A percentile compares a stretch with the other conserved stretches of the same genome.
Evolutionary conservation across 139 green algal genomes (phyloP).

Genomic region (Volvox africanus): DNA sequence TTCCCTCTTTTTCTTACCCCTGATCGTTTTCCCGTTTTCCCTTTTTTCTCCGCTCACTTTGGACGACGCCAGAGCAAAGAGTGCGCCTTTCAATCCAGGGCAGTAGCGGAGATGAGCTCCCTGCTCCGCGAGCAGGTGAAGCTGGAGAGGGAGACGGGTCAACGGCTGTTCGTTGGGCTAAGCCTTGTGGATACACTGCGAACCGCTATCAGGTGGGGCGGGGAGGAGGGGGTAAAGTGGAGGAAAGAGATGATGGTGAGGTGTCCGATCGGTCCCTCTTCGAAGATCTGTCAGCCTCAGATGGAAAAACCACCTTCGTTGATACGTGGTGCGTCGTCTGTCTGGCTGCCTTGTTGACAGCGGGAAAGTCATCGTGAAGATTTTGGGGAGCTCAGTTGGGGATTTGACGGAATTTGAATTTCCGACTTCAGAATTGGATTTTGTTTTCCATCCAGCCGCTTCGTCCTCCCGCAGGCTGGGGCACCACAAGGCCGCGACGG

Average conservation of each 20-base stretch:
- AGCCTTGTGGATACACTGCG: conserved; percentile 67
- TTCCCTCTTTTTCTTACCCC: not conserved
- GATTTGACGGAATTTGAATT: no score
- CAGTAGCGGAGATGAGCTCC: conserved; percentile 58
- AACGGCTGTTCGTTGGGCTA: conserved; percentile 75
- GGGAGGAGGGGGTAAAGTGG: no score
- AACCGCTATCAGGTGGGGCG: conserved; percentile 56
- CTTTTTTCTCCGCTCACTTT: not conserved
- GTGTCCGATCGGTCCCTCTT: no score
- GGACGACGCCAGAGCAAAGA: conserved; percentile 60
- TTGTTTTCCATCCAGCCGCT: no score
- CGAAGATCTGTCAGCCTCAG: no score
- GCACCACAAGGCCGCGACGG: conserved; percentile 58
- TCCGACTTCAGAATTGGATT: no score
- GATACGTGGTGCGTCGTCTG: no score
- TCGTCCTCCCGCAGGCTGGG: conserved; percentile 54
- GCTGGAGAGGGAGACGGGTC: conserved; percentile 76
- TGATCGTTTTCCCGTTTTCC: not conserved
- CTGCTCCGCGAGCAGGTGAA: conserved; percentile 70
- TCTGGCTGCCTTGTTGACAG: no score
- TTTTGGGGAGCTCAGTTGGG: no score
- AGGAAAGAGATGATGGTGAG: no score
- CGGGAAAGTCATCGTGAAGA: no score
- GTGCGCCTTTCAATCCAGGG: conserved; percentile 67
- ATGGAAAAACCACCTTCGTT: no score